A percentile compares a stretch with the other conserved stretches of the same genome.
These are phyloP conservation scores for Pistacia atlantica DNA, from an alignment of 345 rosid species.

Conservation along the genomic window DNA sequence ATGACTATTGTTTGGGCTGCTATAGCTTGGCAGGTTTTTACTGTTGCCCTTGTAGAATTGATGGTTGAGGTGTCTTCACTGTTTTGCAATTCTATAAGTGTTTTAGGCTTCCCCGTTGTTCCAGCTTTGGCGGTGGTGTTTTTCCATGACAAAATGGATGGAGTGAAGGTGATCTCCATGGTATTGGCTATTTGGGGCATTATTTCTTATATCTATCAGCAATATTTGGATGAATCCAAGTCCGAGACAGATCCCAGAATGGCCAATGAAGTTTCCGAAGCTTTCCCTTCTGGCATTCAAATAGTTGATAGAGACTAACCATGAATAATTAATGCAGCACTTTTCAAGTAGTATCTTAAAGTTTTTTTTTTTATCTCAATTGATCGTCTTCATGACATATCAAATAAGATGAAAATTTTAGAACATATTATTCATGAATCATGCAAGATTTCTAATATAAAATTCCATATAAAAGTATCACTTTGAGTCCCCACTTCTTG, in stretches of 20 bases:
- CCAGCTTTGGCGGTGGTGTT: constrained; percentile 41
- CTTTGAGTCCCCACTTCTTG: background rate
- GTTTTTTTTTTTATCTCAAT: too few relatives aligned
- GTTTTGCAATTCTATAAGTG: constrained; percentile 38
- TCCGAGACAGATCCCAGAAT: background rate
- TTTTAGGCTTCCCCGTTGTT: constrained; percentile 36
- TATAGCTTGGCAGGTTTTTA: constrained; percentile 34
- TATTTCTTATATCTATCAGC: constrained; percentile 41
- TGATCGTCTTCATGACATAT: too few relatives aligned
- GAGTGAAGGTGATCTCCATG: constrained; percentile 42
- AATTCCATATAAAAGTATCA: too few relatives aligned
- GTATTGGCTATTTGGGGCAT: constrained; percentile 45
- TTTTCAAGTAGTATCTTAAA: too few relatives aligned
- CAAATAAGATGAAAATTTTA: too few relatives aligned
- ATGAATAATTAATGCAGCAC: too few relatives aligned
- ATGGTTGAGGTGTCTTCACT: constrained; percentile 44
- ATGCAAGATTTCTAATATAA: too few relatives aligned
- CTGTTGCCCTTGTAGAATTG: constrained; percentile 35
- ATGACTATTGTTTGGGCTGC: constrained; percentile 40
- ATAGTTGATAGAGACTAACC: background rate
- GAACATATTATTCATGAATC: too few relatives aligned
- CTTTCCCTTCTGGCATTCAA: background rate
- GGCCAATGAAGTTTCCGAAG: background rate
- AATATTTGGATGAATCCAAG: constrained; percentile 29
- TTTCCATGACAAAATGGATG: constrained; percentile 42